Base-by-base conservation (phyloP, 139 green algal genomes). In the Chlamydomonas eustigma region DNA sequence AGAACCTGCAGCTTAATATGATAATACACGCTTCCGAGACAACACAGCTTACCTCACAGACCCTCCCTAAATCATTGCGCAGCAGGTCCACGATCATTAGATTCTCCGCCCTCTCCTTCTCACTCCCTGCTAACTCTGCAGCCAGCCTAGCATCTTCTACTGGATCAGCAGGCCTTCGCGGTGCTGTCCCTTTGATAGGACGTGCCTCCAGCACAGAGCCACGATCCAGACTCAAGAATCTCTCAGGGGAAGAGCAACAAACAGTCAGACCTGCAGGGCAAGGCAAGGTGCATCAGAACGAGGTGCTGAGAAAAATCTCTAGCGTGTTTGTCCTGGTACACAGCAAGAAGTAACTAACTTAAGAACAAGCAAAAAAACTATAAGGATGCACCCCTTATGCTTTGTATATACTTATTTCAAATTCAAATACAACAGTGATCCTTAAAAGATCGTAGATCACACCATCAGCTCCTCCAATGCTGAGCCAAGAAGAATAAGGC, bases 51-150 rank as follows among this genome's bases (percentile, higher is more conserved):
- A 87, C 85, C 75, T 91, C 64, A 74, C 90, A 95, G 44, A 96
- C 89, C 0, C 85, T 77, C 6, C 91, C 93, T 31, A 99, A 89
- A 81, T 99, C 96, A 80, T 99, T 99, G 32, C 96, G 88, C 52
- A 99, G 85, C 75, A 99, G 87, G 87, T 99, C 96, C 39, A 98
- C 95, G 39, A 99, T 99, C 96, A 99, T 99, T n/a, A 99, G 86
- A 78, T 99, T 99, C 83, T 99, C 96, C 4, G 95, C 92, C 2
- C 93, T 85, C 73, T 97, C 93, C 87, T 99, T 99, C 64, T 95
- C 92, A 22, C 86, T 94, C 44, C 51, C 30, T 31, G 74, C 77
- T 28, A 95, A 84, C 50, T 71, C 81, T 32, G 52, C 66, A 6
- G 83, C 85, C 28, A 90, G 71, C 2, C 71, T 52, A 25, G 74